Base-by-base conservation (phyloP, 805 yeast genomes). In the Candida pseudofarinosa region DNA sequence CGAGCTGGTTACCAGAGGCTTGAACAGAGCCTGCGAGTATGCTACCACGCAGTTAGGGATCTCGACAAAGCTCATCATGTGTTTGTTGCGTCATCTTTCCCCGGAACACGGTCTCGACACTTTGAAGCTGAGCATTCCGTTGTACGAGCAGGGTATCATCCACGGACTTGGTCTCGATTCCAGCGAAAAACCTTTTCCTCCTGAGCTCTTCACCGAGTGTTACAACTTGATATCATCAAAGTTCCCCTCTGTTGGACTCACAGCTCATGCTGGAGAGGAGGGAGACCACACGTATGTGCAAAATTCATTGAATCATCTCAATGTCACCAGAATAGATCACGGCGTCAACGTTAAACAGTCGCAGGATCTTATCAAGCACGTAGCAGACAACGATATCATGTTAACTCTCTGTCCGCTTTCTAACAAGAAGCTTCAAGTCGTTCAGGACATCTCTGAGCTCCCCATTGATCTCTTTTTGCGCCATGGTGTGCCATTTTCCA, bases 251-350 rank as follows among this genome's bases (percentile, higher is more conserved):
- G 74, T 82, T 42, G 74, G 79, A 33, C 69, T 84, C 42, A 87
- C 95, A 31, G 91, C 95, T 2, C 95, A 87, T 56, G 95, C 93
- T 2, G 95, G 95, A 54, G 95, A 87, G 64, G 95, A 87, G 67
- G 95, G 91, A 41, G 87, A 83, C 49, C 80, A 88, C 34, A 74
- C 78, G n/a, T 85, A 69, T 51, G 85, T 86, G 19, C 45, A 65
- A 7, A 73, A 71, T 41, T 67, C 93, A 1, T 64, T 86, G 47
- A 82, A 83, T 52, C 44, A 70, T 37, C 71, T 84, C 44, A 71
- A 77, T 1, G 86, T 78, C 19, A 72, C 81, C 28, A 76, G 96
- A 62, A 82, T 87, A 43, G 95, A 87, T 56, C 95, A 87, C 56
- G 95, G 95, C 42, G 78, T 85, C 50, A 80, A 83, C 55, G 76